Evolutionary conservation across 495 filamentous ascomycete genomes (phyloP), one percentile per base, ranked within the genome.

Genomic region (Aspergillus sclerotioniger): DNA sequence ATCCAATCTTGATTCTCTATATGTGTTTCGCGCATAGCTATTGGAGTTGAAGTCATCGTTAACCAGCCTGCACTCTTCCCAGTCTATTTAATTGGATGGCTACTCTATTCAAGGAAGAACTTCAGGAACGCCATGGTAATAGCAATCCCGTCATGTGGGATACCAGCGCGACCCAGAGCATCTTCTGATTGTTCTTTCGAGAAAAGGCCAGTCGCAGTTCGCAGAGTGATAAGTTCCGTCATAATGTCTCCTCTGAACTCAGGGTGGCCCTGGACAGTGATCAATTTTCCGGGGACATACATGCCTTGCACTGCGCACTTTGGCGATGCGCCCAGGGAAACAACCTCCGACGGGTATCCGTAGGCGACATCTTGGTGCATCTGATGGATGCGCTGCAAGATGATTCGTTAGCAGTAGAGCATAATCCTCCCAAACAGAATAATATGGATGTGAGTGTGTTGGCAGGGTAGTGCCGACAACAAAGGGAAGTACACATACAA

Each of bases 231-330:
- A 28, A 96, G 67, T 71, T 92, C 88, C 8, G 69, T 73, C 59
- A 91, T 80, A 56, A 96, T 93, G 35, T 87, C 84, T 50, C 76
- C 78, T 3, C 79, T 90, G 66, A 94, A 96, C 71, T 98, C 93
- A 7, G 93, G 93, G 67, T 98, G 93, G 5, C 91, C 92, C 69
- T 98, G 92, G 4, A 96, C 84, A 0, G 90, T 88, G 32, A 97
- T 85, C 58, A 89, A 75, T 7, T 78, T 75, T 13, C 76, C 74
- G 17, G 85, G 82, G 8, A 78, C 63, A 67, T 94, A 87, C 84
- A 96, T 91, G 54, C 88, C 90, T 66, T 98, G 93, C 21, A 93
- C 84, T 3, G 75, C 69, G 65, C 92, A 96, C 7, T 73, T 68
- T 9, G 79, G 76, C 1, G 89, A 90, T 15, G 79, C 79, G 6